Conservation (phyloP, 441 rosid species). For the Erodium moschatum region DNA sequence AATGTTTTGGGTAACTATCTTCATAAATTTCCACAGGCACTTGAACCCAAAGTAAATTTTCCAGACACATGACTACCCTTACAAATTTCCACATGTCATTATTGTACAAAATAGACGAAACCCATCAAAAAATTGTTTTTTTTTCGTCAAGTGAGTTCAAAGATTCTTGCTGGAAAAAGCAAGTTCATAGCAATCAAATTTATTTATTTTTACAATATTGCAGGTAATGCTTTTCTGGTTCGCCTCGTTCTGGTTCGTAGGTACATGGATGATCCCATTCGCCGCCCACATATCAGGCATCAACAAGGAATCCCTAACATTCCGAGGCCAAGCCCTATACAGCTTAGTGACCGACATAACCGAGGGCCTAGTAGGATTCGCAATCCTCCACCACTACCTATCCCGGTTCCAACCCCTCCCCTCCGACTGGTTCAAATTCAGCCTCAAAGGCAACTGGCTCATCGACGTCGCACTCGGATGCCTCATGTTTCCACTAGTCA, state of each 20-base stretch:
- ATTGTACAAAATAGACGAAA: no score
- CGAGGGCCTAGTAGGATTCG: neutral
- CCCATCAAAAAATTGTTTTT: no score
- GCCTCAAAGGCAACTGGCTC: conserved; percentile 1
- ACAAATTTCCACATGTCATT: no score
- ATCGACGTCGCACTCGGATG: neutral
- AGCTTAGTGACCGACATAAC: neutral
- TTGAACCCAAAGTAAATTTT: no score
- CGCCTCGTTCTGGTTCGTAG: conserved; percentile 8
- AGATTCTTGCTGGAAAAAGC: no score
- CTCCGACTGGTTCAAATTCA: no score
- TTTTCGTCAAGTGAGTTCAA: no score
- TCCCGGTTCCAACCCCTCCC: no score
- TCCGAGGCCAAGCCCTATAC: neutral
- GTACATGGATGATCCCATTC: neutral
- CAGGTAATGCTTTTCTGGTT: conserved; percentile 9
- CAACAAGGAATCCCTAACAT: neutral
- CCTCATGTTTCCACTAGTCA: no score
- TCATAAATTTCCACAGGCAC: no score
- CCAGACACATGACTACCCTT: no score
- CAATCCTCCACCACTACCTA: neutral
- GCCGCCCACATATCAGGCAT: neutral
- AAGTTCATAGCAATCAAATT: neutral
- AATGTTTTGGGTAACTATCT: no score
- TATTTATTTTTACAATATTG: neutral